Evolutionary conservation across 192 early-diverging fungal species (phyloP), one percentile per base, ranked within the genome.

Genomic region (Coemansia sp.): DNA sequence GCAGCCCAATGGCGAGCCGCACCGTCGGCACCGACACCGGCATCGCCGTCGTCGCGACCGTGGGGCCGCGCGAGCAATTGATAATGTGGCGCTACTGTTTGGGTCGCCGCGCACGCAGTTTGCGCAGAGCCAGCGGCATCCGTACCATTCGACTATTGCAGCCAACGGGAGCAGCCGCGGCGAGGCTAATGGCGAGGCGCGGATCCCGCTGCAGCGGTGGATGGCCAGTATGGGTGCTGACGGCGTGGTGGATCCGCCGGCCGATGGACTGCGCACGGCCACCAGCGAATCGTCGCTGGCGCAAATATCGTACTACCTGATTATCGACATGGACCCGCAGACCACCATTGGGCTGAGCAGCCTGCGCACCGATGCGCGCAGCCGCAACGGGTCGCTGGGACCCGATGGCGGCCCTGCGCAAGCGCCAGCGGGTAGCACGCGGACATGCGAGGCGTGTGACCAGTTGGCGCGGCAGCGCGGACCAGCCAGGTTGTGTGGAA

Each of bases 271-370:
- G 5, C 17, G 22, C 5, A 22, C 40, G 2, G 29, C 14, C 11
- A 7, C 32, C 22, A 30, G 22, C 7, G 38, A 12, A 9, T 15
- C 19, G 1, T 27, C 34, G 0, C 42, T 47, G 17, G 67, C 55
- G 8, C 74, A 70, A 48, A 55, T 77, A n/a, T 67, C 67, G 14
- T 77, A 60, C 51, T 77, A 70, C 21, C 39, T 77, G 25, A 30
- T 77, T 15, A 49, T 77, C 25, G 74, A 77, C 23, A 77, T 77
- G 74, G 74, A 77, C 39, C 74, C 74, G 40, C 63, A 70, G 32
- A 77, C 74, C 5, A 77, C 74, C 0, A 35, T 50, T 21, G 62
- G 55, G 0, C 49, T 77, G 19, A 69, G 11, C 22, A 63, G 41
- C 29, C 56, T 77, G 12, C 52, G 57, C 11, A 40, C 45, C 8